Evolutionary conservation across 805 yeast species (phyloP), one percentile per base, ranked within the genome.

Genomic region (Myxozyma monticola): DNA sequence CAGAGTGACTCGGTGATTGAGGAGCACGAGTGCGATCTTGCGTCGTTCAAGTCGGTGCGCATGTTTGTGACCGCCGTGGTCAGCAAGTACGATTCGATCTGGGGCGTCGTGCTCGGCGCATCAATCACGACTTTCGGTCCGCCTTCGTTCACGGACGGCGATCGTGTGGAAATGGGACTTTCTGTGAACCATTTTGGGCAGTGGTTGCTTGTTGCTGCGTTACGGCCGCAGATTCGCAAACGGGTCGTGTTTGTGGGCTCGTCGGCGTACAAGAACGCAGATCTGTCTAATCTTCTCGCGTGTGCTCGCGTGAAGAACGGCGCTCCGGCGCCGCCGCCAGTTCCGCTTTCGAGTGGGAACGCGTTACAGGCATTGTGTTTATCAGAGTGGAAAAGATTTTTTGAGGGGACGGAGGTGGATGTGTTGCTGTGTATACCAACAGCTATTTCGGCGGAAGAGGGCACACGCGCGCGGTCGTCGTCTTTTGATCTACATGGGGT

Each of bases 171-270:
- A 33, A 31, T 41, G 36, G 49, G 59, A 14, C 20, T 57, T 25
- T 15, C 56, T 4, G 57, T 57, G 26, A 57, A 57, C 29, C 51
- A 57, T 38, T 33, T 57, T 15, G 22, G 48, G 6, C 59, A 57
- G 40, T 57, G 60, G 60, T 33, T 53, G 15, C 38, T 57, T 7
- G 46, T 51, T 7, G 49, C 51, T 4, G 24, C 30, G 22, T 37
- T 57, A 18, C 30, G 45, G 4, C 26, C 33, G 14, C 37, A n/a
- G 20, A 43, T 57, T 17, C 26, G 31, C 17, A 42, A 49, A 25
- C 49, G 61, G 14, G 45, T 57, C n/a, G 54, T 56, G 8, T 56
- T 57, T 37, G 49, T 54, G 18, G 45, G 55, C 12, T 30, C 17
- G 14, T 14, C 26, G 14, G 22, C 20, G 6, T 56, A 45, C 42